A percentile compares a stretch with the other conserved stretches of the same genome.
Evolutionary conservation across 2,329 filamentous ascomycete species (phyloP).

Genomic region (Colletotrichum coccodes): DNA sequence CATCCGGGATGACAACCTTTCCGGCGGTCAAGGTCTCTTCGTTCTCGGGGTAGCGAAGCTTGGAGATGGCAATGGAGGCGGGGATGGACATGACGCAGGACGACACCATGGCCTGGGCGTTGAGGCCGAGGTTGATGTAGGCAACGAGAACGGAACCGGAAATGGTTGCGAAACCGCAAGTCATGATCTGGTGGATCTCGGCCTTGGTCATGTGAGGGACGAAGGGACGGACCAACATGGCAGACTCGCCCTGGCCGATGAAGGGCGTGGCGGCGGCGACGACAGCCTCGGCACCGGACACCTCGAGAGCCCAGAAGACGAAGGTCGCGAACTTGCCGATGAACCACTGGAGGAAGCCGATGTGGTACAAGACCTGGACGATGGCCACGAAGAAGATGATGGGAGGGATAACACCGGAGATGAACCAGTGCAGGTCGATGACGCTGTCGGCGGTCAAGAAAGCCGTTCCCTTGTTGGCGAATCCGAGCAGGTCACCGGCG

Average conservation of each 20-base stretch:
- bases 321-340: slow-evolving; percentile 87
- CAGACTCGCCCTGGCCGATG: slow-evolving; percentile 93
- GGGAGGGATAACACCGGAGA: slow-evolving; percentile 83
- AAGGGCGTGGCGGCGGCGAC: slow-evolving; percentile 93
- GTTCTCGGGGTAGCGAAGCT: slow-evolving; percentile 88
- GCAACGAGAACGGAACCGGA: slow-evolving; percentile 87
- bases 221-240: slow-evolving; percentile 91
- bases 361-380: slow-evolving; percentile 87
- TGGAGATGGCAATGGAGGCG: slow-evolving; percentile 87
- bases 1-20: slow-evolving; percentile 82
- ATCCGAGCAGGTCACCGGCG: slow-evolving; percentile 79
- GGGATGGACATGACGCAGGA: slow-evolving; percentile 97
- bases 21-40: slow-evolving; percentile 88
- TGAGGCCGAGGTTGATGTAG: slow-evolving; percentile 86
- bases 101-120: slow-evolving; percentile 85
- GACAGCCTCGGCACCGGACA: slow-evolving; percentile 92
- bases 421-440: slow-evolving; percentile 69
- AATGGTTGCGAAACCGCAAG: slow-evolving; percentile 91
- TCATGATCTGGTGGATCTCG: slow-evolving; percentile 93
- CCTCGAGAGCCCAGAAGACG: slow-evolving; percentile 89
- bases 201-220: slow-evolving; percentile 86
- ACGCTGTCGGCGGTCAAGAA: slow-evolving; percentile 72
- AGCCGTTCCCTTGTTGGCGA: slow-evolving; percentile 75
- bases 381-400: slow-evolving; percentile 97
- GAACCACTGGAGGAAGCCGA: slow-evolving; percentile 88